phyloP scores from a whole-genome alignment of 2,329 filamentous ascomycete genomes.

The Talaromyces sp. region DNA sequence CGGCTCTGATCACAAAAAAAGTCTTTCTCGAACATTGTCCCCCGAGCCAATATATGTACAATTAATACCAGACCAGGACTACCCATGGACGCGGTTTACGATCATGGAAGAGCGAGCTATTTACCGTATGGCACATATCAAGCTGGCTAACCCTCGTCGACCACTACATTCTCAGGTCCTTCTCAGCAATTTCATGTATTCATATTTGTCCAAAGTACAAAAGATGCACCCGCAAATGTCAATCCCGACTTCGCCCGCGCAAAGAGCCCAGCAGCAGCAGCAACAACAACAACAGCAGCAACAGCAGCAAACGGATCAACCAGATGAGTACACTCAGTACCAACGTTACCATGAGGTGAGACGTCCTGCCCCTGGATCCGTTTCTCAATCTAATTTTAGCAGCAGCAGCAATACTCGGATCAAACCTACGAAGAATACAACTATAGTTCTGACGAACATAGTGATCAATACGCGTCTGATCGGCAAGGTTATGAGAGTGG shows the following conservation, averaged over 20 bases:
- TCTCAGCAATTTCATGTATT: constrained; percentile 99
- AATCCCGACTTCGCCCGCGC: constrained; percentile 73
- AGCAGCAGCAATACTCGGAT: constrained; percentile 38
- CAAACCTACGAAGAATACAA: constrained; percentile 51
- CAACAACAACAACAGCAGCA: constrained; percentile 33
- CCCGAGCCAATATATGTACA: constrained; percentile 73
- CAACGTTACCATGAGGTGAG: constrained; percentile 47
- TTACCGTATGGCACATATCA: constrained; percentile 98
- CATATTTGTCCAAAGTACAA: constrained; percentile 96
- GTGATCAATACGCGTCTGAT: constrained; percentile 32
- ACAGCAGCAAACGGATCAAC: constrained; percentile 34
- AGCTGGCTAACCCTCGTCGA: constrained; percentile 92
- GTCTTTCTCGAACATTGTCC: constrained; percentile 67
- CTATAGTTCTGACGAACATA: constrained; percentile 44
- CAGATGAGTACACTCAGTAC: constrained; percentile 44
- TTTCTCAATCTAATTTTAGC: constrained; percentile 19
- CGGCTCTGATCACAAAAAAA: constrained; percentile 69
- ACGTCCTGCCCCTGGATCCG: neutral
- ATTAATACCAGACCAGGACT: constrained; percentile 83
- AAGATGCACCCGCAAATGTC: constrained; percentile 97
- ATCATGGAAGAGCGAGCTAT: constrained; percentile 95
- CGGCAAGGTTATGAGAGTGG: constrained; percentile 40
- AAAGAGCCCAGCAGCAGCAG: constrained; percentile 49
- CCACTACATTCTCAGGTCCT: constrained; percentile 91
- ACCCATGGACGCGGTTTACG: constrained; percentile 92